These are phyloP conservation scores for Xylariales sp. DNA, from an alignment of 2,329 filamentous ascomycete genomes.

Conservation along the genomic window DNA sequence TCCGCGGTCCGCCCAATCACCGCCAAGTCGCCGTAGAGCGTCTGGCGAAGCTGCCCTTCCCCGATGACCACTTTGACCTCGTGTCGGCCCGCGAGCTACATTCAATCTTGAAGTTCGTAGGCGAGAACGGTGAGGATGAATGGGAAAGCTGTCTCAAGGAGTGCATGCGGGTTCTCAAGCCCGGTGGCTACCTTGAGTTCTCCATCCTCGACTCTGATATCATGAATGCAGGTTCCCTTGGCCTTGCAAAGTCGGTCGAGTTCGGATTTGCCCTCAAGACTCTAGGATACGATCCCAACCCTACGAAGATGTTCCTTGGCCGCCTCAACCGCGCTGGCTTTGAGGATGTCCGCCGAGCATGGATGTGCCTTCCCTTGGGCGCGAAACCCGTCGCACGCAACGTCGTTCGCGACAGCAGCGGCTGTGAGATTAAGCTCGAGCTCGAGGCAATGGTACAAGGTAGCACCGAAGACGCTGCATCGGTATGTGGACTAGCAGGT, in stretches of 20 bases:
- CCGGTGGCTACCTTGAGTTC: conserved; percentile 90
- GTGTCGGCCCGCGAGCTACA: conserved; percentile 86
- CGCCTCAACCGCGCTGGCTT: conserved; percentile 75
- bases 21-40: conserved; percentile 73
- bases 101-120: conserved; percentile 70
- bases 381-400: conserved; percentile 34
- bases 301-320: conserved; percentile 75
- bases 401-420: conserved; percentile 24
- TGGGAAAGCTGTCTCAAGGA: conserved; percentile 82
- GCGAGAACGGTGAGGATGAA: conserved; percentile 69
- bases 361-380: conserved; percentile 86
- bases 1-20: conserved; percentile 84
- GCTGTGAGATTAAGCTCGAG: conserved; percentile 41
- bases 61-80: conserved; percentile 81
- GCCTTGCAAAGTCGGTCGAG: conserved; percentile 80
- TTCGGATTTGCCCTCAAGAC: conserved; percentile 88
- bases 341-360: conserved; percentile 73
- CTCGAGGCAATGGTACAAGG: conserved; percentile 62
- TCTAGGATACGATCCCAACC: conserved; percentile 80
- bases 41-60: conserved; percentile 79
- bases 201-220: conserved; percentile 85
- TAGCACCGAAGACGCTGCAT: conserved; percentile 66
- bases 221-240: conserved; percentile 74
- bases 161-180: conserved; percentile 87
- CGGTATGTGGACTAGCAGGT: conserved; percentile 75